Conservation (phyloP, 257 asterid genomes). For the Avicennia marina region DNA sequence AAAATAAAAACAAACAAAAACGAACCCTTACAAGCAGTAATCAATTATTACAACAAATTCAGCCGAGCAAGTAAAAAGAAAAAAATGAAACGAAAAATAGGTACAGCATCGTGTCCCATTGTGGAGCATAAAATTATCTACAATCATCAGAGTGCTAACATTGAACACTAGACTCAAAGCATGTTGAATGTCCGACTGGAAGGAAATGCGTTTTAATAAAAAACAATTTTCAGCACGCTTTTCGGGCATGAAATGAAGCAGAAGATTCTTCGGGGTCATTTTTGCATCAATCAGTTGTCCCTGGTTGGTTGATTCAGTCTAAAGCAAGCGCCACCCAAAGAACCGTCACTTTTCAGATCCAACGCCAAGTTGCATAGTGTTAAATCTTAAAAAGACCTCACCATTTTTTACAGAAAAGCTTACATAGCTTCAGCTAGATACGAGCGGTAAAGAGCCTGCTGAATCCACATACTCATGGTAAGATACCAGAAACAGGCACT, state of each 20-base stretch:
- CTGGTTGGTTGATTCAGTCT: slow-evolving; percentile 13
- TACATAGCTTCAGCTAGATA: slow-evolving; percentile 22
- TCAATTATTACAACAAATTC: background rate
- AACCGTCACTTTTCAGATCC: slow-evolving; percentile 20
- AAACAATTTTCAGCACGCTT: background rate
- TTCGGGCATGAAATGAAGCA: background rate
- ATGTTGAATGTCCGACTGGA: background rate
- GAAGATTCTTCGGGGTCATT: too few species aligned
- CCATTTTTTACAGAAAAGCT: slow-evolving; percentile 38
- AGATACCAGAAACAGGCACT: slow-evolving; percentile 17
- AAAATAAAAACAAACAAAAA: background rate
- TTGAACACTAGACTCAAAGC: slow-evolving; percentile 2
- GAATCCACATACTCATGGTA: slow-evolving; percentile 5
- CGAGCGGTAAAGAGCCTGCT: slow-evolving; percentile 11
- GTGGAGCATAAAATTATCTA: slow-evolving; percentile 16
- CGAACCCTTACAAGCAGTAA: background rate
- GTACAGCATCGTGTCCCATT: slow-evolving; percentile 1
- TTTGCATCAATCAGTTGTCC: background rate
- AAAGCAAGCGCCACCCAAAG: slow-evolving; percentile 4
- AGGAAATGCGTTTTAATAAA: background rate
- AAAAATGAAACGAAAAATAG: slow-evolving; percentile 25
- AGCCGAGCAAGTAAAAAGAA: too few species aligned
- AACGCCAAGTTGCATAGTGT: slow-evolving; percentile 25
- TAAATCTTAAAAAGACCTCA: slow-evolving; percentile 1
- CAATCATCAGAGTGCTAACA: slow-evolving; percentile 5